Evolutionary conservation across 768 basidiomycete genomes (phyloP).

Genomic region (Artomyces pyxidatus): DNA sequence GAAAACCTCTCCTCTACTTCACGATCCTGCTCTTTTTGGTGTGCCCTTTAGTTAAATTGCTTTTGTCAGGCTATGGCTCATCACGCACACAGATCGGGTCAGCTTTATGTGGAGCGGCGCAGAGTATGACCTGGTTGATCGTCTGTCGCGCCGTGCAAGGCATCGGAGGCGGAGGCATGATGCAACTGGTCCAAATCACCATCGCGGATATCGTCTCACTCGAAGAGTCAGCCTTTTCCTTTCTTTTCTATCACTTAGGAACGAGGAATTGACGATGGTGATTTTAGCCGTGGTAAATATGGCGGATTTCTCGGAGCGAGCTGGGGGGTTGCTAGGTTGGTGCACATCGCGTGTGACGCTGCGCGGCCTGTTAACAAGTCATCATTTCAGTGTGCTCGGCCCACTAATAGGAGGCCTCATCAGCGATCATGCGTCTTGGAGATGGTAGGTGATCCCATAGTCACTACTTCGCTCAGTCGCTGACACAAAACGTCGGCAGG

Average conservation of each 20-base stretch:
- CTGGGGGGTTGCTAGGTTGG: constrained; percentile 59
- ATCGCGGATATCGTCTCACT: constrained; percentile 80
- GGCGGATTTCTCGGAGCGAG: constrained; percentile 67
- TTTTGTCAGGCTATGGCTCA: neutral
- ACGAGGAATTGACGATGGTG: neutral
- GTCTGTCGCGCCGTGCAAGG: constrained; percentile 75
- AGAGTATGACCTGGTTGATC: constrained; percentile 72
- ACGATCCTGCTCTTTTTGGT: constrained; percentile 66
- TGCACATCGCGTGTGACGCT: neutral
- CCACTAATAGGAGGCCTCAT: constrained; percentile 78
- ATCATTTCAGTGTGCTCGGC: constrained; percentile 47
- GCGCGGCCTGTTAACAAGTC: neutral
- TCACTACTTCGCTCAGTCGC: no score
- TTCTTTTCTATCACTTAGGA: neutral
- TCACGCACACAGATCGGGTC: constrained; percentile 72
- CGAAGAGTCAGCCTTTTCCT: constrained; percentile 51
- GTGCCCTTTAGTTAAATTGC: constrained; percentile 14
- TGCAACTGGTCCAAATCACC: constrained; percentile 69
- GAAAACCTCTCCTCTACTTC: constrained; percentile 64
- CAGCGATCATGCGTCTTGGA: constrained; percentile 69
- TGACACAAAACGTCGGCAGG: no score
- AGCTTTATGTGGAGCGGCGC: constrained; percentile 74
- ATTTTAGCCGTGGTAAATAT: constrained; percentile 65
- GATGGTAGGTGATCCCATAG: constrained; percentile 44
- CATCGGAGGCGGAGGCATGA: constrained; percentile 74